Conservation (phyloP, 768 basidiomycete genomes). For the Suillus bovinus region DNA sequence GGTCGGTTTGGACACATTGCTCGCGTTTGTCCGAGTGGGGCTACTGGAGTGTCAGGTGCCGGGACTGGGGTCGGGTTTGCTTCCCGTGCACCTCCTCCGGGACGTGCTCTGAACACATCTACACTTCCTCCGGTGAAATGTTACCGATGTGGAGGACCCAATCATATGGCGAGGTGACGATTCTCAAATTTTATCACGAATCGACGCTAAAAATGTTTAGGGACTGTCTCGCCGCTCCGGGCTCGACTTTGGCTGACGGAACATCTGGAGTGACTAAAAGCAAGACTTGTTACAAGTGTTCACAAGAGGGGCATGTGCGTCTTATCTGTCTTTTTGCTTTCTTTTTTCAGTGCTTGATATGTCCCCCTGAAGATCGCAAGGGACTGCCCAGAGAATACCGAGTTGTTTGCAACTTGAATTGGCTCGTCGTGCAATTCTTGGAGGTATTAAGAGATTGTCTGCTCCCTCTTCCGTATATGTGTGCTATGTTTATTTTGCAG, state of each 20-base stretch:
- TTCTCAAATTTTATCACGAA: background rate
- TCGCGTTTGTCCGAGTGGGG: slow-evolving; percentile 63
- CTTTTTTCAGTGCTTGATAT: slow-evolving; percentile 3
- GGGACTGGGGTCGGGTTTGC: slow-evolving; percentile 43
- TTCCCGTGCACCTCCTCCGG: slow-evolving; percentile 71
- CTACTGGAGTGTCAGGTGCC: slow-evolving; percentile 35
- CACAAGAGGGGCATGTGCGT: slow-evolving; percentile 84
- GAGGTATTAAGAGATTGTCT: slow-evolving; percentile 14
- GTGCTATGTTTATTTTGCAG: slow-evolving; percentile 18
- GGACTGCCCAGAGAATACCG: slow-evolving; percentile 59
- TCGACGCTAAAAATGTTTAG: slow-evolving; percentile 36
- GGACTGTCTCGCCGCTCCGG: slow-evolving; percentile 80
- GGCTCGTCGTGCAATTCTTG: slow-evolving; percentile 7
- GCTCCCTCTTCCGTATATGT: slow-evolving; percentile 21
- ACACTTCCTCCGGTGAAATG: slow-evolving; percentile 84
- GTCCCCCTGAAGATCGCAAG: slow-evolving; percentile 51
- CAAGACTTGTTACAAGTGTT: slow-evolving; percentile 89
- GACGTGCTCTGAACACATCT: slow-evolving; percentile 73
- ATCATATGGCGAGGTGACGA: slow-evolving; percentile 77
- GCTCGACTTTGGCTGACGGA: slow-evolving; percentile 48
- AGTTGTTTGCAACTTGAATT: slow-evolving; percentile 51
- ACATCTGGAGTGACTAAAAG: slow-evolving; percentile 54
- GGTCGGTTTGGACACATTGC: slow-evolving; percentile 85
- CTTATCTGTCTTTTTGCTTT: background rate
- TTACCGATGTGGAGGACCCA: slow-evolving; percentile 86